Base-by-base conservation (phyloP, 1,284 basidiomycete species). In the Ganoderma resinaceum region DNA sequence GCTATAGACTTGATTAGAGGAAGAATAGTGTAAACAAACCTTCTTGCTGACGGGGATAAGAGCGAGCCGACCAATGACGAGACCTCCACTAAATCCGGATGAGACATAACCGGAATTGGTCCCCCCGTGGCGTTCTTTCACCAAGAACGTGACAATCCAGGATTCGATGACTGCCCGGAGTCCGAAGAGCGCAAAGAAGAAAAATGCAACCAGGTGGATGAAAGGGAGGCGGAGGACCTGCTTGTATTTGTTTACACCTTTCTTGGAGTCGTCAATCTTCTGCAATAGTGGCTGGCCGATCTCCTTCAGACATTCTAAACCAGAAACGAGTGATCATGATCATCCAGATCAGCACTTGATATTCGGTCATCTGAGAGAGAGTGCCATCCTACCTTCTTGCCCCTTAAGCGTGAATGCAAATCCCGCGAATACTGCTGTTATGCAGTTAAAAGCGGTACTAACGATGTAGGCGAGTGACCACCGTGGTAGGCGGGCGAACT, bases 391-490 rank as follows among this genome's bases (percentile, higher is more conserved):
- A 87, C 87, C 83, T 62, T 91, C 87, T 70, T 89, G 87, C 9
- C 76, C 82, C 72, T 85, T 83, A 8, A 87, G 77, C 12, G 82
- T 81, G 78, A 92, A 92, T 0, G 88, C 84, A 5, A 76, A 62
- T 3, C 83, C 67, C 23, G 91, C 73, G 3, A 82, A 42, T 12
- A 80, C 38, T 0, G 80, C 78, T 61, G 88, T 91, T 20, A 80
- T 43, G 23, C 84, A 53, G 0, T 87, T 84, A 9, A 93, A 68
- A 1, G 85, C 87, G 3, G 91, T 77, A 0, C 89, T 90, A 14
- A 81, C 80, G 8, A 91, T 79, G 75, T 88, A 93, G 74, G 91
- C 88, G 72, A 87, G 88, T 11, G 89, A 91, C 84, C 88, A 89
- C 59, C 78, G 78, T 0, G 69, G 75, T 40, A 83, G 74, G 42